Evolutionary conservation across 768 basidiomycete species (phyloP).

Genomic region (Calocera viscosa): DNA sequence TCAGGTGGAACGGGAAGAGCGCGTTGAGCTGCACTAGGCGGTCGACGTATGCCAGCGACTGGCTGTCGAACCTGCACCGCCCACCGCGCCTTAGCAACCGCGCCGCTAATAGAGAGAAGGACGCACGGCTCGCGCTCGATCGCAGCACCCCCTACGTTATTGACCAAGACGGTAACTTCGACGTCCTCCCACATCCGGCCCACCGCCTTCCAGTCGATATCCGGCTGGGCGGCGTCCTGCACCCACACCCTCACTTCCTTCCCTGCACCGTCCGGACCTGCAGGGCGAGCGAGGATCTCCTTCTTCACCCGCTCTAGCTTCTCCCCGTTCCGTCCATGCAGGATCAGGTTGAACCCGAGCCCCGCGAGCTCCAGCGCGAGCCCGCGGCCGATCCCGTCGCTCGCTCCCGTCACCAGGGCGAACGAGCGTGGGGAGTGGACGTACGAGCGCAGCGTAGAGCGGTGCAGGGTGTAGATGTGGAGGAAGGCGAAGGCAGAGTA

Average conservation of each 20-base stretch:
- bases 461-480: not conserved
- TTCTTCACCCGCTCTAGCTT: slow-evolving; percentile 9
- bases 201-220: slow-evolving; percentile 7
- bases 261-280: not conserved
- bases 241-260: not conserved
- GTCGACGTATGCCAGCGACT: slow-evolving; percentile 9
- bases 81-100: not conserved
- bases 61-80: slow-evolving; percentile 12
- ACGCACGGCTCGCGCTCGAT: slow-evolving; percentile 1
- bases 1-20: slow-evolving; percentile 11
- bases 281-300: not conserved
- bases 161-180: slow-evolving; percentile 12
- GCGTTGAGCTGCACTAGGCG: slow-evolving; percentile 8
- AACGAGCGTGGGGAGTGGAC: not conserved
- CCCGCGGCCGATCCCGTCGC: slow-evolving; percentile 15
- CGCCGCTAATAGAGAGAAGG: too few relatives aligned
- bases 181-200: slow-evolving; percentile 2
- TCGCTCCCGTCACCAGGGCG: slow-evolving; percentile 13
- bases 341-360: slow-evolving; percentile 14
- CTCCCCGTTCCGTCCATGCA: slow-evolving; percentile 14
- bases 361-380: slow-evolving; percentile 13
- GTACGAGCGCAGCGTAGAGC: not conserved
- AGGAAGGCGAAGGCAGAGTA: not conserved
- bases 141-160: slow-evolving; percentile 9
- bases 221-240: not conserved